These are phyloP conservation scores for Fragosphaeria purpurea DNA, from an alignment of 2,329 filamentous ascomycete genomes.

Conservation along the genomic window DNA sequence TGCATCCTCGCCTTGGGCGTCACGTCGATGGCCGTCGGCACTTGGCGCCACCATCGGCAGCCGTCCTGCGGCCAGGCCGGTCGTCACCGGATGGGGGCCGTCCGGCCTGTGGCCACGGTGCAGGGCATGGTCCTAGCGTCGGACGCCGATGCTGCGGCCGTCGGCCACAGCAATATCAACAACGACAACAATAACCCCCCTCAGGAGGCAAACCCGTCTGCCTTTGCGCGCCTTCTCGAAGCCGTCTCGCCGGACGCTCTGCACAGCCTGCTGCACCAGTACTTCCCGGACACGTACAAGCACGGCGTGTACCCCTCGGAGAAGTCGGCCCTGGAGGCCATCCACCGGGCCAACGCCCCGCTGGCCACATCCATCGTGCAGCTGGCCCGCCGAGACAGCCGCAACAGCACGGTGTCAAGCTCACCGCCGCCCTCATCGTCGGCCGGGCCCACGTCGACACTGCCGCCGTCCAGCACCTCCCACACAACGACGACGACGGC, in stretches of 20 bases:
- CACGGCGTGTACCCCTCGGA: conserved; percentile 60
- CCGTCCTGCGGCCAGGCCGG: neutral
- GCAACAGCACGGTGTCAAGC: conserved; percentile 23
- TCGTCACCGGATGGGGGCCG: too few species aligned
- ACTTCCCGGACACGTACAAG: conserved; percentile 53
- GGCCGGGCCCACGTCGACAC: conserved; percentile 12
- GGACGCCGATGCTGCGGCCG: neutral
- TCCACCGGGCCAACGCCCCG: conserved; percentile 50
- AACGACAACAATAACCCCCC: neutral
- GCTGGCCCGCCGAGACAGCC: conserved; percentile 49
- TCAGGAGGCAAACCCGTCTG: conserved; percentile 1
- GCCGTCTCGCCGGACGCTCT: conserved; percentile 30
- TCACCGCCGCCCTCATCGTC: conserved; percentile 15
- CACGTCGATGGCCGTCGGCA: conserved; percentile 1
- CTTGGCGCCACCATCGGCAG: neutral
- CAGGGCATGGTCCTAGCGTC: too few species aligned
- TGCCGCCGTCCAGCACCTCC: conserved; percentile 18
- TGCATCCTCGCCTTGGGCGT: neutral
- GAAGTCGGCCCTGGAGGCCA: conserved; percentile 50
- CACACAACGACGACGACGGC: conserved; percentile 1
- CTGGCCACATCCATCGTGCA: conserved; percentile 54
- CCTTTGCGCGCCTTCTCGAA: conserved; percentile 14
- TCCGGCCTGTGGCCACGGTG: too few species aligned
- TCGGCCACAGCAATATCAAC: neutral
- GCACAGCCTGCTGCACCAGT: conserved; percentile 55